phyloP scores from a whole-genome alignment of 1,284 basidiomycete genomes.

The Phellinidium pouzarii region DNA sequence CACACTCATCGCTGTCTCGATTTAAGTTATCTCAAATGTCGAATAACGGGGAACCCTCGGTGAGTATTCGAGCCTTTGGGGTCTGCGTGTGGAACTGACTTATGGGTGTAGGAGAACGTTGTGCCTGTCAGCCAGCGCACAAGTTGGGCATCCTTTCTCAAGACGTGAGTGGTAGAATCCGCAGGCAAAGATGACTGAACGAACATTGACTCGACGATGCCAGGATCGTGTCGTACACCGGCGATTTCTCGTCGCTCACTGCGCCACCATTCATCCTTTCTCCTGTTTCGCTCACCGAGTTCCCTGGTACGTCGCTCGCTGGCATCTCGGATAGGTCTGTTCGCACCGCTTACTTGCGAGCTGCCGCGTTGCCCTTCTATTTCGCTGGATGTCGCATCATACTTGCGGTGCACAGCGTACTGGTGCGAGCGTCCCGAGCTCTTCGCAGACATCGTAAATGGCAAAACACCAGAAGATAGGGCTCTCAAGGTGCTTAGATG shows the following conservation, averaged over 20 bases:
- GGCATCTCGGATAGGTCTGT: no score
- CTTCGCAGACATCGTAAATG: slow-evolving; percentile 79
- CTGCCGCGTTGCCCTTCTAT: not conserved
- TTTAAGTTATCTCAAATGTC: not conserved
- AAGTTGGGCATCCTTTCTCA: slow-evolving; percentile 76
- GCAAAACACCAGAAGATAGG: slow-evolving; percentile 63
- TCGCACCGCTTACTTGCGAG: no score
- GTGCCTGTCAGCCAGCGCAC: slow-evolving; percentile 47
- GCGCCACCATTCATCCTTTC: slow-evolving; percentile 93
- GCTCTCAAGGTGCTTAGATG: slow-evolving; percentile 76
- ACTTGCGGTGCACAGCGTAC: slow-evolving; percentile 48
- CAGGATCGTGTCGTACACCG: slow-evolving; percentile 79
- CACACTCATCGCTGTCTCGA: no score
- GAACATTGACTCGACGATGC: slow-evolving; percentile 3
- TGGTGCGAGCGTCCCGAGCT: slow-evolving; percentile 88
- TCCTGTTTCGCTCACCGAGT: slow-evolving; percentile 80
- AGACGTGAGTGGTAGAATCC: slow-evolving; percentile 50
- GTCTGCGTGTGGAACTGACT: not conserved
- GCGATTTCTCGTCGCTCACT: slow-evolving; percentile 90
- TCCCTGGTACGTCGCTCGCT: slow-evolving; percentile 57
- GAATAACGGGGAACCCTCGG: not conserved
- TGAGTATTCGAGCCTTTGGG: not conserved
- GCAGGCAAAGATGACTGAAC: not conserved
- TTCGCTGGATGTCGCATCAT: not conserved
- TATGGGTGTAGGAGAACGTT: slow-evolving; percentile 1